Conservation (phyloP, 176 grass and related monocot species). For the Metroxylon sagu region DNA sequence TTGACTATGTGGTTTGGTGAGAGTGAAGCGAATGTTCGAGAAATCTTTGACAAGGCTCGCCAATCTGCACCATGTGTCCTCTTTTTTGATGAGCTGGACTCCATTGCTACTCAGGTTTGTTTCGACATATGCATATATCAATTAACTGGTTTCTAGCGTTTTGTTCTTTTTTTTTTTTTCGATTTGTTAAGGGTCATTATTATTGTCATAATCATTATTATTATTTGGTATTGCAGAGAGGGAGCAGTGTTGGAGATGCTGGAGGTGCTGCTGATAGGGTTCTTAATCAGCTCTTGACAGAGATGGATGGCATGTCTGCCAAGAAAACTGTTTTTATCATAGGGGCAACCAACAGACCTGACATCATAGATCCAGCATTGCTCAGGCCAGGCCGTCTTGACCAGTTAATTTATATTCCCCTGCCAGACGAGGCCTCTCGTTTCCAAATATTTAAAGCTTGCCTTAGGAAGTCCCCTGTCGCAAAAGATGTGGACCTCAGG, state of each 20-base stretch:
- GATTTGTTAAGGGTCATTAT: background rate
- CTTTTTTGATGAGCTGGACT: slow-evolving; percentile 71
- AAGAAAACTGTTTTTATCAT: slow-evolving; percentile 74
- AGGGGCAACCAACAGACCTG: slow-evolving; percentile 49
- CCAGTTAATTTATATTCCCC: slow-evolving; percentile 57
- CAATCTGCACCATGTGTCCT: slow-evolving; percentile 47
- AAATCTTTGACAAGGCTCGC: slow-evolving; percentile 59
- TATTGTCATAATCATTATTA: background rate
- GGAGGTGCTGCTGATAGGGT: slow-evolving; percentile 44
- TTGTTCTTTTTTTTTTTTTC: background rate
- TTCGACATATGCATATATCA: background rate
- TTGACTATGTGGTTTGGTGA: slow-evolving; percentile 71
- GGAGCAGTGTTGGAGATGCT: slow-evolving; percentile 35
- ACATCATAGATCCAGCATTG: slow-evolving; percentile 50
- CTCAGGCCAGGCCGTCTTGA: slow-evolving; percentile 55
- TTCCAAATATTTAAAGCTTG: slow-evolving; percentile 48
- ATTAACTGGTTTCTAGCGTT: too few relatives aligned
- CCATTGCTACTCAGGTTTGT: slow-evolving; percentile 37
- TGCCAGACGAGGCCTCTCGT: slow-evolving; percentile 48
- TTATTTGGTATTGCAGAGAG: slow-evolving; percentile 16
- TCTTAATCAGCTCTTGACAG: slow-evolving; percentile 53
- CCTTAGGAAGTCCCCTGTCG: slow-evolving; percentile 36
- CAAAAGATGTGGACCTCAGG: slow-evolving; percentile 31
- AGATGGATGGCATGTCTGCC: slow-evolving; percentile 64
- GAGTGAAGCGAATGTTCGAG: slow-evolving; percentile 51